Percentiles rank a stretch among this genome's conserved stretches.
Conservation (phyloP, 2,329 filamentous ascomycete genomes). For the Lecanosticta acicola region DNA sequence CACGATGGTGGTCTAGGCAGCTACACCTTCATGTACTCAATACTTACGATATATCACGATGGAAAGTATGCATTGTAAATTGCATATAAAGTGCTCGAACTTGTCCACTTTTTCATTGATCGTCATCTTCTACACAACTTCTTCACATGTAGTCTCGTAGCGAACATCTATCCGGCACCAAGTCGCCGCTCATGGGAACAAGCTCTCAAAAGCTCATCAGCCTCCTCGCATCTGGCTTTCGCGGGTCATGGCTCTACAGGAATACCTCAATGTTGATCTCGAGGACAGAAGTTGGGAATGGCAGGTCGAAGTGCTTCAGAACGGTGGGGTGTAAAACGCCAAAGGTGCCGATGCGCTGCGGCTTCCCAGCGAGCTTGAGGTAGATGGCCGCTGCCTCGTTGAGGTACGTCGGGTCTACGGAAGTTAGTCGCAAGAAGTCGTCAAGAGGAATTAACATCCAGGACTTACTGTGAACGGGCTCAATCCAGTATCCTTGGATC, state of each 20-base stretch:
- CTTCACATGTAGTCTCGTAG: neutral
- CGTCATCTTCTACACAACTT: neutral
- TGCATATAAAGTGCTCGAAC: no score
- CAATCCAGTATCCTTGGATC: constrained; percentile 73
- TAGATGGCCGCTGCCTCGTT: constrained; percentile 85
- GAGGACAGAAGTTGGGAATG: constrained; percentile 86
- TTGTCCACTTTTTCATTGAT: neutral
- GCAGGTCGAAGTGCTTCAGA: constrained; percentile 87
- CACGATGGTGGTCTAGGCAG: no score
- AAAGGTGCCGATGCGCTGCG: constrained; percentile 76
- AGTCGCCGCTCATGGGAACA: no score
- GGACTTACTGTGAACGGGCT: constrained; percentile 70
- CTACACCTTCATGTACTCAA: no score
- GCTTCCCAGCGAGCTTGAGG: constrained; percentile 67
- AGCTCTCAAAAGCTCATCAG: no score
- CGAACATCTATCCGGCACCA: neutral
- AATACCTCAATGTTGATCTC: constrained; percentile 95
- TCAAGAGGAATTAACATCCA: neutral
- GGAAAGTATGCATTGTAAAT: no score
- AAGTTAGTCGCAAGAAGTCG: constrained; percentile 1
- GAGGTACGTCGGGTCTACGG: constrained; percentile 77
- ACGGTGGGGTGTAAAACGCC: constrained; percentile 92
- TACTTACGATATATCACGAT: neutral
- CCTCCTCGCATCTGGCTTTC: neutral
- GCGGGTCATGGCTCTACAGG: constrained; percentile 49